These are phyloP conservation scores for Stachybotrys chartarum DNA, from an alignment of 2,329 filamentous ascomycete genomes.

Conservation along the genomic window DNA sequence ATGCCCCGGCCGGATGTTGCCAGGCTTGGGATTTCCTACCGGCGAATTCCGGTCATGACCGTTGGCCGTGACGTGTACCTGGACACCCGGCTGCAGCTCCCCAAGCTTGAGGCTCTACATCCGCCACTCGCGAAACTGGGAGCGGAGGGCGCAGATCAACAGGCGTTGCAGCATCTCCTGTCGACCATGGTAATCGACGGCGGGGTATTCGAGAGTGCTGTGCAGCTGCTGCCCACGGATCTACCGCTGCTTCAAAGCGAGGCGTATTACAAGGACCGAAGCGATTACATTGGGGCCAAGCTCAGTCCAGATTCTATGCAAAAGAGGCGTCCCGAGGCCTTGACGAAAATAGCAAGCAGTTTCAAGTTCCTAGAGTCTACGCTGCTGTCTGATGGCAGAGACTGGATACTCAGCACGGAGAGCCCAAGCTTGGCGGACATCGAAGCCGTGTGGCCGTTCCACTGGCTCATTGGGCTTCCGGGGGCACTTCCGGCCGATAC, in stretches of 20 bases:
- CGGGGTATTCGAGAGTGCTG: slow-evolving; percentile 46
- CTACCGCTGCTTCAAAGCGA: slow-evolving; percentile 48
- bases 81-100: slow-evolving; percentile 62
- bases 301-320: slow-evolving; percentile 16
- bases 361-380: slow-evolving; percentile 55
- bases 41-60: slow-evolving; percentile 61
- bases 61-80: slow-evolving; percentile 63
- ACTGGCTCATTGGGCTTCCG: slow-evolving; percentile 54
- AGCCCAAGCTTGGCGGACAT: slow-evolving; percentile 57
- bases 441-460: slow-evolving; percentile 60
- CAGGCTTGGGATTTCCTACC: slow-evolving; percentile 55
- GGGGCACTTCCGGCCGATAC: slow-evolving; percentile 45
- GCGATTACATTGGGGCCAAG: slow-evolving; percentile 26
- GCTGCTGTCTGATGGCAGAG: slow-evolving; percentile 57
- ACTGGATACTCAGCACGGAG: slow-evolving; percentile 52
- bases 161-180: slow-evolving; percentile 47
- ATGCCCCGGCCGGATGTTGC: slow-evolving; percentile 60
- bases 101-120: slow-evolving; percentile 53
- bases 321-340: slow-evolving; percentile 40
- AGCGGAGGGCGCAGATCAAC: slow-evolving; percentile 28
- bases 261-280: slow-evolving; percentile 51
- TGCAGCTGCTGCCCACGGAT: slow-evolving; percentile 48
- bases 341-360: slow-evolving; percentile 44
- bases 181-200: slow-evolving; percentile 48
- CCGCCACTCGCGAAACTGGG: slow-evolving; percentile 32